Conservation (phyloP, 2,329 filamentous ascomycete genomes). For the Stachybotrys chlorohalonatus region DNA sequence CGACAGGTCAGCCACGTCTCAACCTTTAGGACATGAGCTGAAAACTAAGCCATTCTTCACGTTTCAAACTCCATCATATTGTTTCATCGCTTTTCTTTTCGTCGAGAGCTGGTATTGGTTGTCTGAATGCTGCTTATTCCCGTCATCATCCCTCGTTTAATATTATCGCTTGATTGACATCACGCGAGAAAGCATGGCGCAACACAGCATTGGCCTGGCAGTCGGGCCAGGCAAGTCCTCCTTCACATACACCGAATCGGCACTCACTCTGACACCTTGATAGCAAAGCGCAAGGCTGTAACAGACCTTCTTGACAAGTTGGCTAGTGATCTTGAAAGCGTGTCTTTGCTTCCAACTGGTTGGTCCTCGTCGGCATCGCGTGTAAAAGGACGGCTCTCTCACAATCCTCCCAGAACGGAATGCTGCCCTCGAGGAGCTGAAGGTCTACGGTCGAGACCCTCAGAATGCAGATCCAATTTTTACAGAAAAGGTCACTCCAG, state of each 20-base stretch:
- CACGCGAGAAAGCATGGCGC: slow-evolving; percentile 10
- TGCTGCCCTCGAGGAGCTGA: slow-evolving; percentile 57
- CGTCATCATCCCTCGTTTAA: too few species aligned
- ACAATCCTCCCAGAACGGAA: slow-evolving; percentile 46
- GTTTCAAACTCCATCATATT: neutral
- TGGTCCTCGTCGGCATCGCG: slow-evolving; percentile 16
- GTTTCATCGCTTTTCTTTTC: neutral
- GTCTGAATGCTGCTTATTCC: too few species aligned
- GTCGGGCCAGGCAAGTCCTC: slow-evolving; percentile 32
- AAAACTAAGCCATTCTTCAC: neutral
- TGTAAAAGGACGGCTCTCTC: slow-evolving; percentile 4
- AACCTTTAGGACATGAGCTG: neutral
- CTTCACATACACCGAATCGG: neutral
- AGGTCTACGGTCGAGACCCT: slow-evolving; percentile 56
- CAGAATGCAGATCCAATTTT: slow-evolving; percentile 74
- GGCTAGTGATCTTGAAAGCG: slow-evolving; percentile 50
- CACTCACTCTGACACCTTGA: slow-evolving; percentile 4
- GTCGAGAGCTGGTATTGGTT: too few species aligned
- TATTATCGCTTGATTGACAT: too few species aligned
- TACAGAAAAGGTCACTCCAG: slow-evolving; percentile 54
- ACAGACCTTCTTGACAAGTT: slow-evolving; percentile 54
- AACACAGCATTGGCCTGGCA: slow-evolving; percentile 16
- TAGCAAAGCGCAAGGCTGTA: slow-evolving; percentile 62
- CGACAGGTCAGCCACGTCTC: neutral
- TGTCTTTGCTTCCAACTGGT: slow-evolving; percentile 52